Base-by-base conservation (phyloP, 129 eudicot species). In the Tanacetum coccineum region DNA sequence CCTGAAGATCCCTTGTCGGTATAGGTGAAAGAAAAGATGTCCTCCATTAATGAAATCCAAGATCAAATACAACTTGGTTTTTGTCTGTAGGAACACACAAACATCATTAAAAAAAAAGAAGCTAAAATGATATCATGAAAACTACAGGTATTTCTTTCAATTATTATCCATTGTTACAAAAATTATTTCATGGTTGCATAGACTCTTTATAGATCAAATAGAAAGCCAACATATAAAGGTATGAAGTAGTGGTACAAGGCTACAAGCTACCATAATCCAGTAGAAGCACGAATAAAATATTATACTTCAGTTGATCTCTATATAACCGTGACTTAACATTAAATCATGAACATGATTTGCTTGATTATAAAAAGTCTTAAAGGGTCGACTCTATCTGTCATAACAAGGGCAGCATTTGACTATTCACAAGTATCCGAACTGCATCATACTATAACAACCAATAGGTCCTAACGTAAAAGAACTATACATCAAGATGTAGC, bases 11-110 rank as follows among this genome's bases (percentile, higher is more conserved):
- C 91, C 78, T 77, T 92, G 98, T 62, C 98, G 72, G 81, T 92
- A 92, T 18, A 92, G 76, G 76, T 92, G 98, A 76, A 81, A 92
- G 76, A 92, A 92, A 17, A 92, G 89, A 82, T 92, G 98, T 28
- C 98, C 96, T 69, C 98, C 96, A 73, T 92, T 92, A 15, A 92
- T 84, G 51, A 92, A 92, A 74, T 92, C 98, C 80, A 92, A 79
- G 67, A 92, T 88, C 74, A 92, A 67, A 75, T 92, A 92, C 80
- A 92, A 80, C 87, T 92, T 92, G 2, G 98, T 81, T 84, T 88
- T 92, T 22, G 98, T 92, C 98, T 92, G 95, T 59, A 66, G 64
- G 21, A 39, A 74, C 19, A 66, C 14, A 28, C 9, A 46, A 65
- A 19, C 30, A 80, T 14, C 58, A 68, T 48, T 13, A 59, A 45